Evolutionary conservation across 2,329 filamentous ascomycete genomes (phyloP).

Genomic region (Elsinoe arachidis): DNA sequence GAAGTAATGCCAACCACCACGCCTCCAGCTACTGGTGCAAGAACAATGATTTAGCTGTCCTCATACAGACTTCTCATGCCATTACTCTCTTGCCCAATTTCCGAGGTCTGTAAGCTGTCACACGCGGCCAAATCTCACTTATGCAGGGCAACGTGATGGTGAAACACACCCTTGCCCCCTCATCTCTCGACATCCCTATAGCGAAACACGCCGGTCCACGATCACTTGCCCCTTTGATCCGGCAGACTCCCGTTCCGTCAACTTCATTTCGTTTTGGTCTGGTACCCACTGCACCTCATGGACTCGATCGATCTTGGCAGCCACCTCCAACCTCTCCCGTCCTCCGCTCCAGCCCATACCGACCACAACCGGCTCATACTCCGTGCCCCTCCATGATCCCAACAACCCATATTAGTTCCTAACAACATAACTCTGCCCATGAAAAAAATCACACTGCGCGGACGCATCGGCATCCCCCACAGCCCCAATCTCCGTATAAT

Average conservation of each 20-base stretch:
- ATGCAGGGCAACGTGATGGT: not conserved
- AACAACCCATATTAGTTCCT: conserved; percentile 15
- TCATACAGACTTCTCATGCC: not conserved
- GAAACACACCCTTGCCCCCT: not conserved
- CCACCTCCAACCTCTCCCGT: not conserved
- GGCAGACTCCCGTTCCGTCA: not conserved
- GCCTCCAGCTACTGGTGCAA: not conserved
- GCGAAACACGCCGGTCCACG: not conserved
- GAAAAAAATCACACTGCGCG: conserved; percentile 21
- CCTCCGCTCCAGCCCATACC: not conserved
- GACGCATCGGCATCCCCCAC: conserved; percentile 19
- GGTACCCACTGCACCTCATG: not conserved
- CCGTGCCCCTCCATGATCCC: not conserved
- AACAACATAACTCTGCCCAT: conserved; percentile 20
- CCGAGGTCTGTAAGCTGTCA: not conserved
- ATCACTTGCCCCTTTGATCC: not conserved
- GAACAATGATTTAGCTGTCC: not conserved
- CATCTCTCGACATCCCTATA: not conserved
- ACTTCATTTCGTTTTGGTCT: not conserved
- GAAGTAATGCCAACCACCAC: not conserved
- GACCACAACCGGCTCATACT: not conserved
- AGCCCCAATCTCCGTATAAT: conserved; percentile 20
- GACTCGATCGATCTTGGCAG: not conserved
- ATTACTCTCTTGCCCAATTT: not conserved
- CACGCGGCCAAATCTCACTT: not conserved